Base-by-base conservation (phyloP, 257 asterid genomes). In the Anisodus acutangulus region DNA sequence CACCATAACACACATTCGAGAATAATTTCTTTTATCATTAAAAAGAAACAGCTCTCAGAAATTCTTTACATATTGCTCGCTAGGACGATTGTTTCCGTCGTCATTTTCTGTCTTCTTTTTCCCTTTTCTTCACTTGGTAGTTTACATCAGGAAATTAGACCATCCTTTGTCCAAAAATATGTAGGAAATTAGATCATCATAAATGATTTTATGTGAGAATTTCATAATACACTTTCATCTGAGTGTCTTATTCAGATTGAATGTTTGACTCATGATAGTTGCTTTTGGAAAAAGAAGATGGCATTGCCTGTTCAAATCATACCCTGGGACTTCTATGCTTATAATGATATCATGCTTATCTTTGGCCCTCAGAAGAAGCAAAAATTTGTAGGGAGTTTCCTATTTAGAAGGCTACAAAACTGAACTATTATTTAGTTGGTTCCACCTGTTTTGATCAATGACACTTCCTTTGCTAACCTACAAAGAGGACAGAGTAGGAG, bases 121-220 rank as follows among this genome's bases (percentile, higher is more conserved):
- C 19, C 80, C 8, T 22, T 74, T 49, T 49, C 60, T 49, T 71
- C 79, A 71, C 55, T 43, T n/a, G 45, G 7, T 74, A 47, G 79
- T 45, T 71, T n/a, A 19, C 58, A n/a, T n/a, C 58, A 45, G 79
- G 37, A 19, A 7, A 49, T 72, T 47, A 72, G 59, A 72, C 58
- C 80, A 72, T 19, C 59, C 41, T 72, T 19, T 47, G 8, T 47
- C 41, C 37, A 47, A 11, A 74, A 22, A 45, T 5, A 62, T 9
- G 1, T 26, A 6, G 80, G 58, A 19, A 74, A 74, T 58, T 22
- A 49, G 19, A 47, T 74, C 80, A 74, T 74, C 60, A 22, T 19
- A 74, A 74, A 13, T 47, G 19, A 53, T 74, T 74, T 74, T 74
- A 74, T 4, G 7, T 10, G 80, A 74, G 43, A 9, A 8, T 74